Conservation (phyloP, 257 asterid species). For the Eustoma russellianum region DNA sequence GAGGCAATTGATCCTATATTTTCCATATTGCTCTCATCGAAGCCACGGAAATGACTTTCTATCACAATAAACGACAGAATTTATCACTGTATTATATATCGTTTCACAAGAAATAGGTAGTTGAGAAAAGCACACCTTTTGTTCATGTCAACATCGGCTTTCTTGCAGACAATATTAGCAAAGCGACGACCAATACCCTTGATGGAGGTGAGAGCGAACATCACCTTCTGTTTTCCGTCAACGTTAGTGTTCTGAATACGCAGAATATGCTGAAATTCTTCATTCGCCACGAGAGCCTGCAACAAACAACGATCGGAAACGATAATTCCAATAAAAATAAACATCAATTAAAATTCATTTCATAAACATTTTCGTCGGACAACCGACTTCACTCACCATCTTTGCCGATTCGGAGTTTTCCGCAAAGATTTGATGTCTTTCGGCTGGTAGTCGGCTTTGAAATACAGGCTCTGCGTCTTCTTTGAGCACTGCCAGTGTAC, state of each 20-base stretch:
- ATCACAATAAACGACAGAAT: no score
- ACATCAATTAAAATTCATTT: background rate
- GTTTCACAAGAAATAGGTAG: background rate
- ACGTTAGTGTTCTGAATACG: slow-evolving; percentile 94
- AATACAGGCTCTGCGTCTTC: background rate
- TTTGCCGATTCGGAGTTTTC: background rate
- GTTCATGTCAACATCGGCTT: slow-evolving; percentile 92
- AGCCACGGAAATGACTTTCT: no score
- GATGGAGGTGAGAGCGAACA: slow-evolving; percentile 92
- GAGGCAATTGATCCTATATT: no score
- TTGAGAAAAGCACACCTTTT: slow-evolving; percentile 38
- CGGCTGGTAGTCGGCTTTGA: background rate
- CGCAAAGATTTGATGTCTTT: background rate
- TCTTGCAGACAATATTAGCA: slow-evolving; percentile 82
- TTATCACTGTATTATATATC: background rate
- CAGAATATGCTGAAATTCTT: slow-evolving; percentile 91
- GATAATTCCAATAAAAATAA: background rate
- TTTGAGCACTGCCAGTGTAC: background rate
- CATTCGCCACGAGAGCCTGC: slow-evolving; percentile 77
- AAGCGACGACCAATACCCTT: slow-evolving; percentile 98
- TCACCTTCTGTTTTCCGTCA: slow-evolving; percentile 90
- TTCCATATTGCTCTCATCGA: no score
- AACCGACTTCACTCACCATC: slow-evolving; percentile 11
- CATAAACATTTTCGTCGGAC: no score
- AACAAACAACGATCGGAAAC: background rate